Base-by-base conservation (phyloP, 2,329 filamentous ascomycete genomes). In the Ophiostoma populinum region DNA sequence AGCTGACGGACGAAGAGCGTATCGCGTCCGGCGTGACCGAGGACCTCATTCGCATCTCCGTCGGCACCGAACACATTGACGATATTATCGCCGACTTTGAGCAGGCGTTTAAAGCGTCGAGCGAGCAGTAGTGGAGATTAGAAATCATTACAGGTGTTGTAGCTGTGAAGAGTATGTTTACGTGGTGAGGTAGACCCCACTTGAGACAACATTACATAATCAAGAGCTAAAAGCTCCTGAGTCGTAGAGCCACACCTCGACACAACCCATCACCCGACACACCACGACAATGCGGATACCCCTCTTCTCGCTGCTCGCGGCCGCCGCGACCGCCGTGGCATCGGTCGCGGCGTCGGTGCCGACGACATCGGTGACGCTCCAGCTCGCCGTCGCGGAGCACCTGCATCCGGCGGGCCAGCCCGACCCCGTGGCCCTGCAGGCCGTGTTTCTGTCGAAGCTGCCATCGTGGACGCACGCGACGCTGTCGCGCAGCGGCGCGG, bases 41-140 rank as follows among this genome's bases (percentile, higher is more conserved):
- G 60, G 87, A 92, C 51, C 73, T 86, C 25, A 93, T 95, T 56
- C 80, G 87, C 43, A 90, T 95, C 50, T 94, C 86, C 0, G 86
- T 94, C 40, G 87, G 87, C 35, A 92, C 80, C 1, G 87, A 95
- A 61, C 85, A 94, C 55, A 92, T 95, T 52, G 86, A 93, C 60
- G 87, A 95, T 51, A 94, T 95, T 49, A 90, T 93, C 51, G 79
- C 75, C 47, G 87, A 95, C 58, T 94, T 95, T 53, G 78, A 87
- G 56, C 86, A 93, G 63, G 80, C 81, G 0, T 92, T 94, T 57
- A 67, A 72, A 51, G 65, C 69, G 18, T 66, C 69, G 0, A n/a
- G 7, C 12, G 25, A 28, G 25, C n/a, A 25, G n/a, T 25, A 9
- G 8, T n/a, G n/a, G n/a, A n/a, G n/a, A n/a, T n/a, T n/a, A n/a